These are phyloP conservation scores for Asterella californica DNA, from an alignment of 225 moss, liverwort and hornwort species.

Conservation along the genomic window DNA sequence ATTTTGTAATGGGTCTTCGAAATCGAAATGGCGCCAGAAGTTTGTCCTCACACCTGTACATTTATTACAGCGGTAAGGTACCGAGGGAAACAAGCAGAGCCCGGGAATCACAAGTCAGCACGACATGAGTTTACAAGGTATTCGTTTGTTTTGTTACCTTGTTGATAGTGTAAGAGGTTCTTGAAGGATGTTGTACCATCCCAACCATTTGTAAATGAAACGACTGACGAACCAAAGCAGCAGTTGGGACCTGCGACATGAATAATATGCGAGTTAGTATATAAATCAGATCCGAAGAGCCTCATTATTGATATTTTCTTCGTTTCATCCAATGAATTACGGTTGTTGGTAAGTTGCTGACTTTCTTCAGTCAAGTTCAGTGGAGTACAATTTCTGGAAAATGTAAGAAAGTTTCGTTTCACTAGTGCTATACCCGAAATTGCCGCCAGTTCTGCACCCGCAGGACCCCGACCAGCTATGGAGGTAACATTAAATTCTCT, in stretches of 20 bases:
- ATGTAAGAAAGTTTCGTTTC: background rate
- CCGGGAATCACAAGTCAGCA: background rate
- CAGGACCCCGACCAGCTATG: constrained; percentile 1
- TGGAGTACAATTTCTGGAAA: background rate
- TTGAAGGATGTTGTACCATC: constrained; percentile 43
- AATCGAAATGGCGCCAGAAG: constrained; percentile 33
- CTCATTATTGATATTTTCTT: background rate
- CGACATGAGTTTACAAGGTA: no score
- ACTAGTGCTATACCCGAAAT: constrained; percentile 32
- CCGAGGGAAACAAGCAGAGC: background rate
- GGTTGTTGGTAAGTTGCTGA: background rate
- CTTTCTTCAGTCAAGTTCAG: background rate
- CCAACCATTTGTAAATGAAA: constrained; percentile 36
- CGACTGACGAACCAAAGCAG: constrained; percentile 27
- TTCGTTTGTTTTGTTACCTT: constrained; percentile 31
- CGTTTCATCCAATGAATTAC: background rate
- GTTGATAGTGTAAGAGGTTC: constrained; percentile 38
- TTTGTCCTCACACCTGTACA: constrained; percentile 30
- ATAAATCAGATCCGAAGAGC: background rate
- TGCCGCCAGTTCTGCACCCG: background rate
- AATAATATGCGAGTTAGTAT: background rate
- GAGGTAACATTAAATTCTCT: constrained; percentile 17
- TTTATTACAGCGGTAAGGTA: background rate
- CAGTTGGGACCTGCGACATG: constrained; percentile 35
- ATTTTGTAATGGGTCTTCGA: constrained; percentile 5